Percentiles rank a stretch among this genome's conserved stretches.
These are phyloP conservation scores for Bacidia rubella DNA, from an alignment of 495 filamentous ascomycete species.

Conservation along the genomic window DNA sequence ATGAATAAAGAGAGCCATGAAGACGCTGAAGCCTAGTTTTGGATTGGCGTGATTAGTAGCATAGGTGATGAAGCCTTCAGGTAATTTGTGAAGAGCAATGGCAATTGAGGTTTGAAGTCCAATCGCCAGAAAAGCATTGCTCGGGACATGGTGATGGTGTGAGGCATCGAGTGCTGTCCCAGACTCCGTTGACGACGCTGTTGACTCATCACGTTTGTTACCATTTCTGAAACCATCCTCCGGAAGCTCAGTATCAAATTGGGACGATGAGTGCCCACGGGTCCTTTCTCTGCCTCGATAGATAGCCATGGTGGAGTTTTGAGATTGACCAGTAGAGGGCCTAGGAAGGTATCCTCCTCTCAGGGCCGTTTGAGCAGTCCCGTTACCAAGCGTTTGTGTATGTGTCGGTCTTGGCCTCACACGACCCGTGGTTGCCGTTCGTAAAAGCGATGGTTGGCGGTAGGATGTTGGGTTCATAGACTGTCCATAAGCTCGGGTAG, in stretches of 20 bases:
- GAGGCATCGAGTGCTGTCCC: slow-evolving; percentile 21
- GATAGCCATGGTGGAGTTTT: slow-evolving; percentile 5
- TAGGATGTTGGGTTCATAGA: slow-evolving; percentile 4
- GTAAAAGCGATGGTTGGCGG: slow-evolving; percentile 7
- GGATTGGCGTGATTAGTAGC: slow-evolving; percentile 95
- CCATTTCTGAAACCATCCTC: background rate
- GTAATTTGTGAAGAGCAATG: slow-evolving; percentile 91
- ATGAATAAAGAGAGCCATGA: slow-evolving; percentile 91
- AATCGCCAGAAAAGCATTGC: slow-evolving; percentile 85
- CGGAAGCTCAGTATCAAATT: background rate
- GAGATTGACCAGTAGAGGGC: background rate
- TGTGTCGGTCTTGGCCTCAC: background rate
- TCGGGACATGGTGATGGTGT: slow-evolving; percentile 93
- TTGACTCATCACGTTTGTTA: background rate
- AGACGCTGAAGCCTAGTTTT: slow-evolving; percentile 72
- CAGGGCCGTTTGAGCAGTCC: slow-evolving; percentile 3
- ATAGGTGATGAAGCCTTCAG: slow-evolving; percentile 97
- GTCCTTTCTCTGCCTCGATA: slow-evolving; percentile 10
- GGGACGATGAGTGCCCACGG: slow-evolving; percentile 1
- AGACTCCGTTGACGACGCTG: slow-evolving; percentile 4
- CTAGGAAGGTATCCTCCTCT: slow-evolving; percentile 2
- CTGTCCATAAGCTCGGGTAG: slow-evolving; percentile 8
- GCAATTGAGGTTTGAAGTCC: slow-evolving; percentile 87
- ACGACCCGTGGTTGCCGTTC: slow-evolving; percentile 8
- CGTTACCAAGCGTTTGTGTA: slow-evolving; percentile 4